Evolutionary conservation across 177 flowering plant genomes (phyloP).

Genomic region (Vitis hybrid): DNA sequence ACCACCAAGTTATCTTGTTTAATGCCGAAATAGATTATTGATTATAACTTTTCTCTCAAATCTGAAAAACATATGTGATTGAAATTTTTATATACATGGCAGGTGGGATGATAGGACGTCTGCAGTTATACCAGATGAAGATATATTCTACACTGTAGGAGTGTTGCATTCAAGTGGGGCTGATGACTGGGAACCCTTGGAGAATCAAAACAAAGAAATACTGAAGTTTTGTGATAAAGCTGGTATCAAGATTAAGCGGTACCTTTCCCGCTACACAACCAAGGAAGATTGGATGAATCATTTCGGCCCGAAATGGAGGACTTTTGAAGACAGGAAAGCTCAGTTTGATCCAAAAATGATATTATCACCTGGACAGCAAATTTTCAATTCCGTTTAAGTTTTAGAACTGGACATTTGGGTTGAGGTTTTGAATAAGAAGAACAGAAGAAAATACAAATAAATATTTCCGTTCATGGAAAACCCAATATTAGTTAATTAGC

Average conservation of each 20-base stretch:
- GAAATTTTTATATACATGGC: conserved; percentile 7
- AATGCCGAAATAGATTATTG: no score
- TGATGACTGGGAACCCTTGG: conserved; percentile 31
- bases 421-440: no score
- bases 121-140: conserved; percentile 62
- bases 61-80: background rate
- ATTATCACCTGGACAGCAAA: conserved; percentile 64
- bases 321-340: conserved; percentile 40
- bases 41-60: no score
- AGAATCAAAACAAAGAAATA: conserved; percentile 44
- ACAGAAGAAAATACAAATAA: background rate
- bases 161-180: conserved; percentile 41
- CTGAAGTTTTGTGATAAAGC: conserved; percentile 40
- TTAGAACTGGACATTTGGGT: background rate
- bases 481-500: no score
- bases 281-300: conserved; percentile 57
- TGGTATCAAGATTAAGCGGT: conserved; percentile 58
- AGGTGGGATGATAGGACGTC: conserved; percentile 80
- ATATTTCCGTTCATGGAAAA: background rate
- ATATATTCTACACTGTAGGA: conserved; percentile 62
- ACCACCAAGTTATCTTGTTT: no score
- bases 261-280: conserved; percentile 52
- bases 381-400: conserved; percentile 35
- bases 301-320: conserved; percentile 63
- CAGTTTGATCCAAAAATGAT: conserved; percentile 65